phyloP scores from a whole-genome alignment of 148 eudicot genomes.

The Heliamphora exappendiculata region DNA sequence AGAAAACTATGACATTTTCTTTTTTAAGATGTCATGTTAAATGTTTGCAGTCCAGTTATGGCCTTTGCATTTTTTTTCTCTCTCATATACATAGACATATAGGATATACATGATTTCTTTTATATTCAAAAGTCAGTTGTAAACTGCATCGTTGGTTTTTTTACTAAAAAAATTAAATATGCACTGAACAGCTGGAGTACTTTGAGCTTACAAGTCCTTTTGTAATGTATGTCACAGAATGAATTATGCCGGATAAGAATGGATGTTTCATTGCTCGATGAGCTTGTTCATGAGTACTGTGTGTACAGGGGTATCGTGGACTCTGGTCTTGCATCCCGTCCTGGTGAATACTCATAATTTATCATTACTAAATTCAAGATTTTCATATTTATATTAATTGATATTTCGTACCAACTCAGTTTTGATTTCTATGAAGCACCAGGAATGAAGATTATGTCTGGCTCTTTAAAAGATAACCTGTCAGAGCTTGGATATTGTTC shows the following conservation, averaged over 20 bases:
- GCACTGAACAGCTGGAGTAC: not conserved
- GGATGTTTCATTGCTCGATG: constrained; percentile 66
- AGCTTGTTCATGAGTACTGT: constrained; percentile 85
- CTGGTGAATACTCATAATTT: constrained; percentile 26
- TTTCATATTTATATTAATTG: not conserved
- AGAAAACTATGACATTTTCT: not conserved
- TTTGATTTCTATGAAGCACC: constrained; percentile 17
- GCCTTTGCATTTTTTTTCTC: not conserved
- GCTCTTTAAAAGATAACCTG: constrained; percentile 21
- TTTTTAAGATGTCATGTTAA: not conserved
- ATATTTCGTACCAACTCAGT: not conserved
- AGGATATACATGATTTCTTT: not conserved
- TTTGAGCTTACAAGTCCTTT: not conserved
- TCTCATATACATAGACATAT: not conserved
- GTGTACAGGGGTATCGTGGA: constrained; percentile 85
- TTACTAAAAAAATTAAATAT: not conserved
- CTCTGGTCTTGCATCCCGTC: constrained; percentile 25
- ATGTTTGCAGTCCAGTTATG: not conserved
- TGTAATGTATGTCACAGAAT: constrained; percentile 49
- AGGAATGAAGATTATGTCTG: constrained; percentile 18
- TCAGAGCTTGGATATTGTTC: constrained; percentile 32
- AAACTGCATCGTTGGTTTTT: not conserved
- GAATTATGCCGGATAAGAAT: constrained; percentile 80
- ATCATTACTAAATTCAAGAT: not conserved
- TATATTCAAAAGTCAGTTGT: not conserved